A percentile compares a stretch with the other conserved stretches of the same genome.
Conservation (phyloP, 2,329 filamentous ascomycete genomes). For the Colletotrichum sp. region DNA sequence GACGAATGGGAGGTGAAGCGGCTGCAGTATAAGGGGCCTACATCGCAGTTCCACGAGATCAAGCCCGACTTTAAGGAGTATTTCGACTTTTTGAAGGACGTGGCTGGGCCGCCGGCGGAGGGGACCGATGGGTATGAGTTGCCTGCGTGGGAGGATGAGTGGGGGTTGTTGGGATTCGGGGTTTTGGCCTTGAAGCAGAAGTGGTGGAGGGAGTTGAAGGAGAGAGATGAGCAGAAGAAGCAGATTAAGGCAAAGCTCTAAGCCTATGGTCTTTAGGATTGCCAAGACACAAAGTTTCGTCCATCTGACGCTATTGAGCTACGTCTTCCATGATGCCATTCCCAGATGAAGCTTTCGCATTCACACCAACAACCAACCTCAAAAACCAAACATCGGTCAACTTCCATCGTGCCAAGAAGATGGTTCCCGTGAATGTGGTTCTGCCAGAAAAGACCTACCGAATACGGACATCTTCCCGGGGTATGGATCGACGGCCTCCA, state of each 20-base stretch:
- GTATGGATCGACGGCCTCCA: not conserved
- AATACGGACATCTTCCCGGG: not conserved
- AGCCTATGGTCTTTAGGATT: accelerated
- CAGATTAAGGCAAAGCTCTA: not conserved
- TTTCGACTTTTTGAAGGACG: slow-evolving; percentile 40
- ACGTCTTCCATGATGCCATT: not conserved
- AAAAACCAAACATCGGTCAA: not conserved
- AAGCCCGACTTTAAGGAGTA: slow-evolving; percentile 40
- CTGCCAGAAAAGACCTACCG: not conserved
- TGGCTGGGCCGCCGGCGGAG: slow-evolving; percentile 44
- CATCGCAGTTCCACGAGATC: slow-evolving; percentile 33
- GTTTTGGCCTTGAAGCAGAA: slow-evolving; percentile 33
- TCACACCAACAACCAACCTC: not conserved
- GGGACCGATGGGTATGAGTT: slow-evolving; percentile 41
- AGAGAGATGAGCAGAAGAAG: slow-evolving; percentile 25
- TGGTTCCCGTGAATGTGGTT: not conserved
- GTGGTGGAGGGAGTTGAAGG: slow-evolving; percentile 30
- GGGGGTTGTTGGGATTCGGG: slow-evolving; percentile 35
- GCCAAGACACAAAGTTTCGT: not conserved
- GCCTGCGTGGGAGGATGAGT: slow-evolving; percentile 45
- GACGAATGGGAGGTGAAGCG: slow-evolving; percentile 35
- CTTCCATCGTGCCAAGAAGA: not conserved
- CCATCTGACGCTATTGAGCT: not conserved
- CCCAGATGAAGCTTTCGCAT: not conserved
- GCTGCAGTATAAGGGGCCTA: slow-evolving; percentile 31